These are phyloP conservation scores for Lasiodiplodia hormozganensis DNA, from an alignment of 2,329 filamentous ascomycete species.

Conservation along the genomic window DNA sequence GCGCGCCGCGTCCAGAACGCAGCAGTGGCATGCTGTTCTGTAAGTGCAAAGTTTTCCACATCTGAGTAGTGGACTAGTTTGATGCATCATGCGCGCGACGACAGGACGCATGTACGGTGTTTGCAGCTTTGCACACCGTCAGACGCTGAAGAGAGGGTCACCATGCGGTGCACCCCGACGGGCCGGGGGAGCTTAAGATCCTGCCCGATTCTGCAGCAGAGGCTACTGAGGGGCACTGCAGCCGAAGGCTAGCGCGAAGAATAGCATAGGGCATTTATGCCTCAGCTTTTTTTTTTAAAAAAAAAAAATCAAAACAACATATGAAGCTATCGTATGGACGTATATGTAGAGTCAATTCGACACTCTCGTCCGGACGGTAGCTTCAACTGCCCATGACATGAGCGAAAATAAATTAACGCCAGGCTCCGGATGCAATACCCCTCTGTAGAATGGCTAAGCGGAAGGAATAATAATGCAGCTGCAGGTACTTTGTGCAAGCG, in stretches of 20 bases:
- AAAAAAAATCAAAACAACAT: too few relatives aligned
- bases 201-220: constrained; percentile 1
- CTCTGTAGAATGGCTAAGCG: neutral
- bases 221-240: neutral
- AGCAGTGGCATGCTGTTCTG: neutral
- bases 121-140: constrained; percentile 29
- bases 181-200: neutral
- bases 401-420: too few relatives aligned
- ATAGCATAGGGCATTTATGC: too few relatives aligned
- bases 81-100: constrained; percentile 19
- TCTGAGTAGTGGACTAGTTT: neutral
- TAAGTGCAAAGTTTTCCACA: constrained; percentile 16
- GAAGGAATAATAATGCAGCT: neutral
- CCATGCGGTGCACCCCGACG: constrained; percentile 11
- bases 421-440: too few relatives aligned
- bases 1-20: neutral
- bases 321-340: too few relatives aligned
- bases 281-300: too few relatives aligned
- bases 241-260: neutral
- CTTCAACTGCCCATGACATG: too few relatives aligned
- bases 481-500: constrained; percentile 13
- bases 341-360: too few relatives aligned
- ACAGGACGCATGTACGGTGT: constrained; percentile 14
- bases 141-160: constrained; percentile 19
- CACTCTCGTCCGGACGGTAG: too few relatives aligned